Evolutionary conservation across 164 flowering plant species (phyloP).

Genomic region (Aristolochia californica): DNA sequence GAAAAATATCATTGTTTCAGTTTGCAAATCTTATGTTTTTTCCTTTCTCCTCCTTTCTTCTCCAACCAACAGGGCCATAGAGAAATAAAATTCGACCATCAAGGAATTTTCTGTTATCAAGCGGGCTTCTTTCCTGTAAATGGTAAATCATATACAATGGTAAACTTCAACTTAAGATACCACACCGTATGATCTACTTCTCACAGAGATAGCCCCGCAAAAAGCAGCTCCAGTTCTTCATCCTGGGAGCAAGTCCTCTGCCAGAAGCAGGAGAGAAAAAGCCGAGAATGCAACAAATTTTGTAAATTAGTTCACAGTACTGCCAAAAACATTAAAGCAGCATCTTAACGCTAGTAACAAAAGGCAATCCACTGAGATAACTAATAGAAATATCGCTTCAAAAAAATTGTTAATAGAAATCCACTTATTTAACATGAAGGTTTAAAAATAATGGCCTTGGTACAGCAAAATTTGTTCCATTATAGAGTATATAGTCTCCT

Average conservation of each 20-base stretch:
- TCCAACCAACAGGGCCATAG: too few relatives aligned
- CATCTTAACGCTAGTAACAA: not conserved
- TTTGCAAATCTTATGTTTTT: too few relatives aligned
- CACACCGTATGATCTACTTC: not conserved
- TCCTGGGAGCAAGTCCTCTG: slow-evolving; percentile 57
- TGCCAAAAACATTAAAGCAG: not conserved
- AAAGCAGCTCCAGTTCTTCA: slow-evolving; percentile 67
- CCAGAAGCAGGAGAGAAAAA: not conserved
- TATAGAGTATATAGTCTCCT: not conserved
- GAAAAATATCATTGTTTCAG: too few relatives aligned
- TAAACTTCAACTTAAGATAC: too few relatives aligned
- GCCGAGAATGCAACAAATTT: not conserved
- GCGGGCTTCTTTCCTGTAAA: too few relatives aligned
- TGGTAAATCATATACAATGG: too few relatives aligned
- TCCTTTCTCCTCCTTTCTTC: too few relatives aligned
- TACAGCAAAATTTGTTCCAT: not conserved
- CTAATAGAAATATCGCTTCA: not conserved
- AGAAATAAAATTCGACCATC: too few relatives aligned
- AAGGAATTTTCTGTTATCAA: too few relatives aligned
- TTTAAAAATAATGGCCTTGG: not conserved
- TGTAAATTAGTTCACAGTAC: not conserved
- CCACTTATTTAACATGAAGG: not conserved
- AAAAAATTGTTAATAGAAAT: not conserved
- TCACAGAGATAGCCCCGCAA: slow-evolving; percentile 56
- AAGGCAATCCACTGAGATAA: not conserved